Conservation (phyloP, 208 protist genomes). For the Entamoeba histolytica region DNA sequence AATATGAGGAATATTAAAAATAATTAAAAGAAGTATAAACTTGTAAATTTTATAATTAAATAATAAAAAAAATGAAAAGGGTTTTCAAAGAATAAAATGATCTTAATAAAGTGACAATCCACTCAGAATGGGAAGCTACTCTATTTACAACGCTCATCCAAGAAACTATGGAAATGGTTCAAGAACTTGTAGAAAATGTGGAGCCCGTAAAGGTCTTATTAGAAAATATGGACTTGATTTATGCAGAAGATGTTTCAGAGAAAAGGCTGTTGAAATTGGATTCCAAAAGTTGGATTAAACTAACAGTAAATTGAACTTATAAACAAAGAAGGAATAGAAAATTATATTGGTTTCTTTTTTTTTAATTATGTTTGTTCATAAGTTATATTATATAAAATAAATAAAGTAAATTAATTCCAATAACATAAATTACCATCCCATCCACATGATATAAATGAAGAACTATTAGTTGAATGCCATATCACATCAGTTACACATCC, state of each 20-base stretch:
- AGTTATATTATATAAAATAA: too few relatives aligned
- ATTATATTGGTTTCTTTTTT: too few relatives aligned
- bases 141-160: background rate
- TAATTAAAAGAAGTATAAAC: too few relatives aligned
- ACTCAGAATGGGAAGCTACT: too few relatives aligned
- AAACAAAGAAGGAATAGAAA: too few relatives aligned
- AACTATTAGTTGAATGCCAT: background rate
- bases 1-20: too few relatives aligned
- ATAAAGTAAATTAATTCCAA: background rate
- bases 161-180: background rate
- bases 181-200: conserved; percentile 9
- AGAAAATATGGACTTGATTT: conserved; percentile 25
- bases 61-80: too few relatives aligned
- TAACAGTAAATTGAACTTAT: too few relatives aligned
- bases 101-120: too few relatives aligned
- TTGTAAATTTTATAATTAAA: too few relatives aligned
- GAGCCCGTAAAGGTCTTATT: conserved; percentile 25
- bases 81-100: too few relatives aligned
- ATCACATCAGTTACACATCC: background rate
- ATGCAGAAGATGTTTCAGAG: conserved; percentile 24
- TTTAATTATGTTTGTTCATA: too few relatives aligned
- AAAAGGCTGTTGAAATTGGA: conserved; percentile 21
- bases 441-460: background rate
- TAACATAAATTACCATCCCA: background rate
- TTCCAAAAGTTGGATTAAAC: conserved; percentile 7